Percentiles rank a stretch among this genome's conserved stretches.
Conservation (phyloP, 1,139 yeast species). For the Martiniozyma asiatica region DNA sequence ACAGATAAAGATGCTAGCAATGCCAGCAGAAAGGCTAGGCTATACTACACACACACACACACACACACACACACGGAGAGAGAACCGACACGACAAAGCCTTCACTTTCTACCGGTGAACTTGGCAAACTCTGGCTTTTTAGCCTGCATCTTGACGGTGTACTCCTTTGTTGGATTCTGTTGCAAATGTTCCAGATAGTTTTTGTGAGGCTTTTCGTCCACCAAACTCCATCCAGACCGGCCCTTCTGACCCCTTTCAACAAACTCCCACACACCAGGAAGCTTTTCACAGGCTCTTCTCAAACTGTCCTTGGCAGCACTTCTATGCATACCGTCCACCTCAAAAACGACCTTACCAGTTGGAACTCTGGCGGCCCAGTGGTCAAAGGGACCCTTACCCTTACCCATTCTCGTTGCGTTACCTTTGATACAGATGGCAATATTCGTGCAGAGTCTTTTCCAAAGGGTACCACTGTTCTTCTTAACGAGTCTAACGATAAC, state of each 20-base stretch:
- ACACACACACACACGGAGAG: too few species aligned
- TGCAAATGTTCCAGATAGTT: slow-evolving; percentile 46
- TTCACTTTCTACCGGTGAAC: slow-evolving; percentile 22
- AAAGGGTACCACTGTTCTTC: slow-evolving; percentile 53
- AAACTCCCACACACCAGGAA: slow-evolving; percentile 89
- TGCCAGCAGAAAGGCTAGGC: too few species aligned
- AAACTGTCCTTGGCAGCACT: slow-evolving; percentile 85
- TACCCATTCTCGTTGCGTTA: slow-evolving; percentile 99
- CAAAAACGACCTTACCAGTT: slow-evolving; percentile 87
- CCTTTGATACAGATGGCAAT: slow-evolving; percentile 93
- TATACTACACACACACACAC: too few species aligned
- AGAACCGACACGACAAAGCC: too few species aligned
- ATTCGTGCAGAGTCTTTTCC: slow-evolving; percentile 74
- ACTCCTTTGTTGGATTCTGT: slow-evolving; percentile 49
- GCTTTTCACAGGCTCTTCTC: slow-evolving; percentile 81
- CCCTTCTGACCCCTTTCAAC: slow-evolving; percentile 55
- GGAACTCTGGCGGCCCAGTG: slow-evolving; percentile 97
- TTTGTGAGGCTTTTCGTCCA: slow-evolving; percentile 31
- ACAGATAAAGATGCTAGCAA: too few species aligned
- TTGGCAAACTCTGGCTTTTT: slow-evolving; percentile 24
- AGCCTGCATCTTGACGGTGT: slow-evolving; percentile 25
- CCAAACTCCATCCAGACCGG: slow-evolving; percentile 55
- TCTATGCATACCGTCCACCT: slow-evolving; percentile 78
- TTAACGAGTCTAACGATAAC: slow-evolving; percentile 75
- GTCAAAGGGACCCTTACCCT: slow-evolving; percentile 96